These are phyloP conservation scores for Diplodia scrobiculata DNA, from an alignment of 2,329 filamentous ascomycete genomes.

Conservation along the genomic window DNA sequence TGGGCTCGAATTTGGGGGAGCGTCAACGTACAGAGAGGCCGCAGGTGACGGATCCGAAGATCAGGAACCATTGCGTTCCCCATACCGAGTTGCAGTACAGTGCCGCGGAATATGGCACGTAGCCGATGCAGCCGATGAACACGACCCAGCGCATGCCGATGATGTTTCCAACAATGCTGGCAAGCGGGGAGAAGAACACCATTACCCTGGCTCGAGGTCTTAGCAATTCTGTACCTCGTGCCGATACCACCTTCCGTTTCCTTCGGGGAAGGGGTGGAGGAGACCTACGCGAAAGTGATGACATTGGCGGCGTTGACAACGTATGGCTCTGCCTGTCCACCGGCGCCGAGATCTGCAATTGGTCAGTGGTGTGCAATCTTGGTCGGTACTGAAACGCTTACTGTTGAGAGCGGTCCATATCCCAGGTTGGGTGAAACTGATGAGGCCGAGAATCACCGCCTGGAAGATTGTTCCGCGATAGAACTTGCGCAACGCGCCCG, in stretches of 20 bases:
- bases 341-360: conserved; percentile 35
- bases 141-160: conserved; percentile 48
- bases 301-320: conserved; percentile 27
- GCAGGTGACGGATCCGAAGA: conserved; percentile 41
- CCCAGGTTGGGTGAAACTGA: conserved; percentile 52
- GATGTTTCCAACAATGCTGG: conserved; percentile 35
- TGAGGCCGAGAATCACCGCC: conserved; percentile 50
- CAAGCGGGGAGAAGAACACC: conserved; percentile 12
- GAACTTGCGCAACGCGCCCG: conserved; percentile 28
- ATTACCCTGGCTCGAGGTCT: conserved; percentile 37
- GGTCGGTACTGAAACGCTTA: conserved; percentile 46
- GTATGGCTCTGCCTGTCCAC: conserved; percentile 18
- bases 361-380: background rate
- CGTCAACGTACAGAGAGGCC: conserved; percentile 33
- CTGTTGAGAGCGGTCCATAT: conserved; percentile 52
- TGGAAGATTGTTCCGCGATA: conserved; percentile 54
- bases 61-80: conserved; percentile 42
- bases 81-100: conserved; percentile 40
- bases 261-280: conserved; percentile 30
- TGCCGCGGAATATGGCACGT: conserved; percentile 39
- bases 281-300: conserved; percentile 42
- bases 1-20: background rate
- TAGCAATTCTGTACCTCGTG: conserved; percentile 46
- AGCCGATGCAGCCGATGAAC: conserved; percentile 39
- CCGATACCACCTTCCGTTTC: conserved; percentile 30